These are phyloP conservation scores for Trichoderma guizhouense DNA, from an alignment of 2,329 filamentous ascomycete genomes.

Conservation along the genomic window DNA sequence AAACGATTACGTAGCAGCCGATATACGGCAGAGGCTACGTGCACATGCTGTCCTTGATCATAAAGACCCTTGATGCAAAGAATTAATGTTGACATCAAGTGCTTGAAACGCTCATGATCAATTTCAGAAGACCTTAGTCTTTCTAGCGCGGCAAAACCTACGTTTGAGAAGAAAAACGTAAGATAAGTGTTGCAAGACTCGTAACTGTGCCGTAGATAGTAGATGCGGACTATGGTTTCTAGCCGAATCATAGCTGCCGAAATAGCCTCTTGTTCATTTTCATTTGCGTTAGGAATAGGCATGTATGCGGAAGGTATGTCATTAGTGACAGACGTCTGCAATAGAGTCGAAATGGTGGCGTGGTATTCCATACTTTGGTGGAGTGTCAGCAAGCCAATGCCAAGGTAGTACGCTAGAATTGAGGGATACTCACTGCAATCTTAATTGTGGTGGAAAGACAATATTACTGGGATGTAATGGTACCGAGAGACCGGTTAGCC, in stretches of 20 bases:
- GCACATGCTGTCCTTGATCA: not conserved
- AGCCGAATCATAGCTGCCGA: constrained; percentile 24
- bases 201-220: constrained; percentile 35
- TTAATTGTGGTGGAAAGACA: constrained; percentile 30
- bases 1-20: not conserved
- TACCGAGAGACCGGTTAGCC: constrained; percentile 23
- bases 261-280: constrained; percentile 1
- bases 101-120: not conserved
- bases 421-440: constrained; percentile 29
- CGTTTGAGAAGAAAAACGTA: not conserved
- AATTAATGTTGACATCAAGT: not conserved
- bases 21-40: not conserved
- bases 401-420: not conserved
- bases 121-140: not conserved
- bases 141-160: not conserved
- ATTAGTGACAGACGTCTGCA: not conserved
- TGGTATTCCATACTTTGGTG: not conserved
- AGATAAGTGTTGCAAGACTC: constrained; percentile 10
- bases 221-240: constrained; percentile 33
- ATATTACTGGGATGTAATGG: constrained; percentile 22
- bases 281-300: not conserved
- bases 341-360: not conserved
- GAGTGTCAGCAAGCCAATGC: not conserved
- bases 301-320: not conserved
- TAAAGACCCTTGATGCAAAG: constrained; percentile 7